Base-by-base conservation (phyloP, 2,329 filamentous ascomycete species). In the Fusarium nanum region DNA sequence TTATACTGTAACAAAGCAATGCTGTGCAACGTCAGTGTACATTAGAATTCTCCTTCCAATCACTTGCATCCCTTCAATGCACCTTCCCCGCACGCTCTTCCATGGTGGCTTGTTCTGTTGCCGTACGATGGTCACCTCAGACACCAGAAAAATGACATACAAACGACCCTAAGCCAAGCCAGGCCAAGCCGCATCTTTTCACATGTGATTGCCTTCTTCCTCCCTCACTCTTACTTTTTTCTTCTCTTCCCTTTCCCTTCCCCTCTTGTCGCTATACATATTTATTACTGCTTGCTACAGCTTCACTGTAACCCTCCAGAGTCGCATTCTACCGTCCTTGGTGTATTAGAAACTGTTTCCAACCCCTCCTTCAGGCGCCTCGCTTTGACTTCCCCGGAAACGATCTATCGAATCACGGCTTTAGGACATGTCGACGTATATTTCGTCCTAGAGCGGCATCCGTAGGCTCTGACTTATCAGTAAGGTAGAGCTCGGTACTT, bases 131-230 rank as follows among this genome's bases (percentile, higher is more conserved):
- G 37, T 60, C 58, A 58, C 47, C 42, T 52, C 27, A 53, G 64
- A 60, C 34, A 65, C 34, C 40, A 50, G n/a, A 40, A 58, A 63
- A 58, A 64, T 46, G 47, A 46, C 25, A 60, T 48, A 7, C 28
- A 56, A 56, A 42, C 48, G 42, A 27, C 41, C 47, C 45, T 66
- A 64, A 64, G 45, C 40, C 46, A 64, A 58, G 50, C 50, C 40
- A 49, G 30, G 56, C 34, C 45, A 60, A 59, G 50, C 60, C 48
- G 53, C 47, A 57, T 65, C 59, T 54, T 63, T 66, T 68, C 52
- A 72, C 71, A 73, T 73, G 71, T 73, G 71, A 73, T 72, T 68
- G 68, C 64, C 59, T 67, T 47, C 48, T 49, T 11, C 34, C 25
- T 34, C 55, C 44, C 32, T 32, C 60, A 46, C 28, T 32, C 16